Evolutionary conservation across 1,284 basidiomycete species (phyloP).

Genomic region (Ustilago esculenta): DNA sequence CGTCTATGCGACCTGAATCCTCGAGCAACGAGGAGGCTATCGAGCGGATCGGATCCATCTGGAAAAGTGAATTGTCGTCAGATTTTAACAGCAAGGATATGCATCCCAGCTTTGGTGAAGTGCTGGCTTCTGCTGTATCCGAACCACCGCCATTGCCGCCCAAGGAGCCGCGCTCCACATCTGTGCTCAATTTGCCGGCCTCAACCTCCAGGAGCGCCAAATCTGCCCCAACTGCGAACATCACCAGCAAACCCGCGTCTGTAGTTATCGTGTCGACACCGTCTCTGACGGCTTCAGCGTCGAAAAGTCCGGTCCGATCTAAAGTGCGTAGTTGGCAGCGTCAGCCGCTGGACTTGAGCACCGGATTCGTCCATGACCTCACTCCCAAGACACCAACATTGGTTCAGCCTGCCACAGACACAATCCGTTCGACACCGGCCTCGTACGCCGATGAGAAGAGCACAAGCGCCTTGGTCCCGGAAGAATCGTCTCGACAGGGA

Average conservation of each 20-base stretch:
- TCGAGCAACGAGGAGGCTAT: constrained; percentile 40
- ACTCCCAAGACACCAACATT: constrained; percentile 35
- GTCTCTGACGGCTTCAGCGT: constrained; percentile 1
- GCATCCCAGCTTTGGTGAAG: constrained; percentile 40
- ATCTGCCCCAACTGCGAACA: neutral
- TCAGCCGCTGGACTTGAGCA: constrained; percentile 24
- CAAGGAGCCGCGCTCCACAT: constrained; percentile 22
- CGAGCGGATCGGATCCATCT: constrained; percentile 46
- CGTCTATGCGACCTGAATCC: constrained; percentile 19
- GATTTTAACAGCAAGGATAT: constrained; percentile 32
- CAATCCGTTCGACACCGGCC: constrained; percentile 31
- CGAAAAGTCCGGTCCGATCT: constrained; percentile 15
- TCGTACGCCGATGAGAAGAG: constrained; percentile 37
- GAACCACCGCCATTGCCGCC: constrained; percentile 51
- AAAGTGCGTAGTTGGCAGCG: constrained; percentile 48
- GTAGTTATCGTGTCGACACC: constrained; percentile 3
- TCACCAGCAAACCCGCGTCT: neutral
- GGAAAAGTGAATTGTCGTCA: constrained; percentile 54
- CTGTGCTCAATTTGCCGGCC: neutral
- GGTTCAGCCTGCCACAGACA: constrained; percentile 14
- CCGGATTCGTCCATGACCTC: constrained; percentile 35
- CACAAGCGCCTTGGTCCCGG: constrained; percentile 5
- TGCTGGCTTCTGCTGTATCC: constrained; percentile 24
- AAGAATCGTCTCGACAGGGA: too few relatives aligned
- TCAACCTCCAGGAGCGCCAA: constrained; percentile 3